These are phyloP conservation scores for Penicilliopsis zonata DNA, from an alignment of 495 filamentous ascomycete genomes.

Conservation along the genomic window DNA sequence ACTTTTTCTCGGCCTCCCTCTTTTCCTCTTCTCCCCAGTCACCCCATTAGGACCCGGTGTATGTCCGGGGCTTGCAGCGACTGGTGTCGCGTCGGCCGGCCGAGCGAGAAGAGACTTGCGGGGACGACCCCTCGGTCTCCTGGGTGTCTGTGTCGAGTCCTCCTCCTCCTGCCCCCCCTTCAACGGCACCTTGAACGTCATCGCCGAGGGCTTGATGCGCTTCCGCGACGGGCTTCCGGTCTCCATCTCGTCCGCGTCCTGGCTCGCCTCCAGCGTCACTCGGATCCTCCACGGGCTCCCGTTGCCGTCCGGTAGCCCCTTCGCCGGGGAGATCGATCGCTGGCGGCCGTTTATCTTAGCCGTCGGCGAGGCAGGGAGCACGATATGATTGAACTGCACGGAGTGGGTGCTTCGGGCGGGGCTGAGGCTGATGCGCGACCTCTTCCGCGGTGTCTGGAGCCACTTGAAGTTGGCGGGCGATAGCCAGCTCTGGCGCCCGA, in stretches of 20 bases:
- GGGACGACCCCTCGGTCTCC: slow-evolving; percentile 30
- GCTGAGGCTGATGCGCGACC: slow-evolving; percentile 25
- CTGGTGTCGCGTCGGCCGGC: slow-evolving; percentile 18
- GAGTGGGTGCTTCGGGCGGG: slow-evolving; percentile 29
- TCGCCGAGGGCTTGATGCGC: slow-evolving; percentile 24
- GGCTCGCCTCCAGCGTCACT: slow-evolving; percentile 46
- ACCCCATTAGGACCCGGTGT: slow-evolving; percentile 15
- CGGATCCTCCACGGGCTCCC: slow-evolving; percentile 46
- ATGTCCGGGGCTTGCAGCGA: slow-evolving; percentile 18
- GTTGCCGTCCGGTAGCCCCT: slow-evolving; percentile 21
- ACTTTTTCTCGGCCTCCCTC: slow-evolving; percentile 29
- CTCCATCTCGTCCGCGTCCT: slow-evolving; percentile 27
- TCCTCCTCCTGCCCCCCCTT: slow-evolving; percentile 32
- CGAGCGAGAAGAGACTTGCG: slow-evolving; percentile 29
- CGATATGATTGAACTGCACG: slow-evolving; percentile 32
- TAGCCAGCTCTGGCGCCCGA: slow-evolving; percentile 31
- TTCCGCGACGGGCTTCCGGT: slow-evolving; percentile 21
- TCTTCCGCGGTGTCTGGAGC: slow-evolving; percentile 23
- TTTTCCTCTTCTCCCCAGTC: slow-evolving; percentile 18
- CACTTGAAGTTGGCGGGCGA: slow-evolving; percentile 23
- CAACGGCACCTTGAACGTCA: slow-evolving; percentile 41
- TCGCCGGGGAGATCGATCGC: slow-evolving; percentile 24
- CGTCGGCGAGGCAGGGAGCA: slow-evolving; percentile 29
- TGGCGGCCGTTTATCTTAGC: slow-evolving; percentile 23
- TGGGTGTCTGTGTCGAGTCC: slow-evolving; percentile 20